A percentile compares a stretch with the other conserved stretches of the same genome.
Conservation (phyloP, 805 yeast species). For the Zygosaccharomyces siamensis region DNA sequence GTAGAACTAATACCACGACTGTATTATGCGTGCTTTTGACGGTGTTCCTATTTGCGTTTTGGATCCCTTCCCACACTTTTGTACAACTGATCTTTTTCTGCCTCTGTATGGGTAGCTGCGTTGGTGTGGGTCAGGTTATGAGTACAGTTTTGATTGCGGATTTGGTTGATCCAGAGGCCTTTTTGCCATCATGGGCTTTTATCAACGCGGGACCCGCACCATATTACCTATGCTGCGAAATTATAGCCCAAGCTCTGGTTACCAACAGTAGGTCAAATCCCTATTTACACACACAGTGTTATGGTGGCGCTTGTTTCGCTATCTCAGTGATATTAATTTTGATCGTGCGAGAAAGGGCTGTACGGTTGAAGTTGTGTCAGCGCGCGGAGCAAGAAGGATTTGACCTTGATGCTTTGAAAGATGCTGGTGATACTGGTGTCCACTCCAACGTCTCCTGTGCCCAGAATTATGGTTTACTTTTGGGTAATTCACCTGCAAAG, state of each 20-base stretch:
- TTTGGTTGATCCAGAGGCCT: slow-evolving; percentile 36
- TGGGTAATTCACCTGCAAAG: slow-evolving; percentile 18
- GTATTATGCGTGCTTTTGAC: slow-evolving; percentile 35
- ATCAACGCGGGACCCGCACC: slow-evolving; percentile 33
- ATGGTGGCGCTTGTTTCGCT: slow-evolving; percentile 50
- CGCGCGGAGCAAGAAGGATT: neutral
- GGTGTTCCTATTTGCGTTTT: slow-evolving; percentile 42
- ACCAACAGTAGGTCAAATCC: slow-evolving; percentile 36
- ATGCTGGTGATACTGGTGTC: neutral
- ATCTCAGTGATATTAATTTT: slow-evolving; percentile 41
- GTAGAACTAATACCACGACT: slow-evolving; percentile 45
- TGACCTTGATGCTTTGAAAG: neutral
- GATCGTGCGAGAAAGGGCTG: slow-evolving; percentile 49
- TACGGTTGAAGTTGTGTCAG: slow-evolving; percentile 37
- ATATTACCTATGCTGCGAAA: slow-evolving; percentile 45
- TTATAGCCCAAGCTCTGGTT: slow-evolving; percentile 49
- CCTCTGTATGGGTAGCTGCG: slow-evolving; percentile 40
- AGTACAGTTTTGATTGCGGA: slow-evolving; percentile 41
- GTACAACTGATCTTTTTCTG: slow-evolving; percentile 40
- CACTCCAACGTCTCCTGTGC: neutral
- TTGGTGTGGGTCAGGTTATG: slow-evolving; percentile 45
- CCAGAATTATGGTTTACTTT: slow-evolving; percentile 14
- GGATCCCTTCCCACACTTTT: slow-evolving; percentile 46
- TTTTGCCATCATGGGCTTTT: slow-evolving; percentile 39
- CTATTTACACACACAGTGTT: slow-evolving; percentile 55